Evolutionary conservation across 306 rosid genomes (phyloP), one percentile per base, ranked within the genome.

Genomic region (Betula pendula): DNA sequence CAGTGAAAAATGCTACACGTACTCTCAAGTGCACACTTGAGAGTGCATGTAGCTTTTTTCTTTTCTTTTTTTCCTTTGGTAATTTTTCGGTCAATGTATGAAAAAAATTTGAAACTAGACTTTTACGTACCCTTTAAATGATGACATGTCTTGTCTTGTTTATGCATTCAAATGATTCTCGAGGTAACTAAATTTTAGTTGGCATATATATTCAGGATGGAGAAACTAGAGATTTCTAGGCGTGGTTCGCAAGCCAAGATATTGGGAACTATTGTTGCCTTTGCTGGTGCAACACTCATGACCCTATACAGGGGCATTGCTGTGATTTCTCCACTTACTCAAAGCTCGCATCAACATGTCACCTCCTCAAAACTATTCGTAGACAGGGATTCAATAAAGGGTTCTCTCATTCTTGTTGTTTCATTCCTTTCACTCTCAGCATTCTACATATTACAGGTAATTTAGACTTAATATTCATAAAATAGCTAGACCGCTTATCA

Each of bases 241-340:
- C 48, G 47, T 35, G 13, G 47, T 35, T 35, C 70, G 8, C 70
- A 65, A 17, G 70, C 44, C 2, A 65, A 33, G 25, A 35, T 65
- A 9, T 17, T 65, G 15, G 70, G 47, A 35, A 65, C 70, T 0
- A 14, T 65, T 19, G 24, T 65, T 65, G 70, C 70, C 12, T 65
- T 35, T 65, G 49, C 24, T 13, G 77, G 80, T 12, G 77, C 83
- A 17, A 48, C 49, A 11, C 47, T 82, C 44, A 42, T 82, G 80
- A 74, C 77, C 51, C 70, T 82, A 17, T 74, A 78, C 74, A 78
- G 78, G 74, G 80, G 82, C 8, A 44, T 68, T 5, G 4, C 42
- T n/a, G 25, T 74, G 2, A 49, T 74, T 20, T 52, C 74, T 59
- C 52, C 50, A 7, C 50, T 47, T 25, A 24, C 22, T 29, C 29